Conservation (phyloP, 2,329 filamentous ascomycete species). For the Biscogniauxia marginata region DNA sequence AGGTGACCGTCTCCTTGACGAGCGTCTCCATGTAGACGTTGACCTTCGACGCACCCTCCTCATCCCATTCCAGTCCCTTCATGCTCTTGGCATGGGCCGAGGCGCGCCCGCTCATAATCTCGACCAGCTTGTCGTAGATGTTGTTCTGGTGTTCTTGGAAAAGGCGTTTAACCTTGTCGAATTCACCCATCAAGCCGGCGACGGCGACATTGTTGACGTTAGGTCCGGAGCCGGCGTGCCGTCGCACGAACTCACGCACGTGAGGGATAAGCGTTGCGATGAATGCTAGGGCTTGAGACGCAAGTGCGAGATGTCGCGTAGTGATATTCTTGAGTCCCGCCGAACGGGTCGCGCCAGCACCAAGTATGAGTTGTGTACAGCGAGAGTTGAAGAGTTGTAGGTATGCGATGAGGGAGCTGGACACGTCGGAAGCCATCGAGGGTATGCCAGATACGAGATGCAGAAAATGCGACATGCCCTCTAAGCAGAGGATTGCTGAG, state of each 20-base stretch:
- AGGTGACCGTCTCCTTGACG: conserved; percentile 78
- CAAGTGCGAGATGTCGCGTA: conserved; percentile 89
- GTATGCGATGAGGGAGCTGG: conserved; percentile 76
- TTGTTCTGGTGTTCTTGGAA: conserved; percentile 87
- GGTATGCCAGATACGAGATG: conserved; percentile 82
- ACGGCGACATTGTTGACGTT: conserved; percentile 43
- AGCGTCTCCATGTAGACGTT: conserved; percentile 84
- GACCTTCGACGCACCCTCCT: conserved; percentile 41
- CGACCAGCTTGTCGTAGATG: conserved; percentile 89
- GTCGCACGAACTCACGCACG: conserved; percentile 84
- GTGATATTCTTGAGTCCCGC: conserved; percentile 95
- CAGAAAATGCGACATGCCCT: conserved; percentile 78
- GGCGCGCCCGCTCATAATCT: conserved; percentile 84
- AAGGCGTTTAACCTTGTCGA: conserved; percentile 80
- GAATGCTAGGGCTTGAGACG: conserved; percentile 85
- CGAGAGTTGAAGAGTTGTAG: conserved; percentile 93
- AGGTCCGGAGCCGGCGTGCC: conserved; percentile 59
- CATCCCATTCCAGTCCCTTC: conserved; percentile 73
- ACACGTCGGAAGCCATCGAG: conserved; percentile 83
- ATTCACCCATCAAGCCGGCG: conserved; percentile 70
- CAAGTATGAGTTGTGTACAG: conserved; percentile 93
- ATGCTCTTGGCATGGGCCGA: conserved; percentile 72
- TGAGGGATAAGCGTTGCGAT: conserved; percentile 85
- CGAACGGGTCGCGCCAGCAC: conserved; percentile 83
- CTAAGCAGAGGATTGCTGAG: conserved; percentile 78